phyloP scores from a whole-genome alignment of 139 green algal genomes.

The Chlamydomonas incerta region DNA sequence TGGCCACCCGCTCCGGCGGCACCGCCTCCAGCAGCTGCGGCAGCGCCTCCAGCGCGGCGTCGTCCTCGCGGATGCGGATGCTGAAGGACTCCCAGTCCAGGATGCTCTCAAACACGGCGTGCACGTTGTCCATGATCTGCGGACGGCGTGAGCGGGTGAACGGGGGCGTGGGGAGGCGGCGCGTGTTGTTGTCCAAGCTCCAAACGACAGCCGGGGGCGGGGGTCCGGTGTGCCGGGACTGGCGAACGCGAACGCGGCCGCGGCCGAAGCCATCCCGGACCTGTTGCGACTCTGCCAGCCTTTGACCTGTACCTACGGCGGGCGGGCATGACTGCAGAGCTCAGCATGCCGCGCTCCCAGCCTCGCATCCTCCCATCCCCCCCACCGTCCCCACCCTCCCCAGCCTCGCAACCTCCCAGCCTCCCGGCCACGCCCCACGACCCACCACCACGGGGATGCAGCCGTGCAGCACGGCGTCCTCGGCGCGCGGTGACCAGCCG shows the following conservation, averaged over 20 bases:
- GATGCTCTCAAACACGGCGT: conserved; percentile 42
- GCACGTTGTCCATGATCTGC: conserved; percentile 18
- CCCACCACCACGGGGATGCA: conserved; percentile 74
- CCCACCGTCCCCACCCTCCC: conserved; percentile 10
- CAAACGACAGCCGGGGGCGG: no score
- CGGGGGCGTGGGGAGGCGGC: no score
- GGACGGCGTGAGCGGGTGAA: no score
- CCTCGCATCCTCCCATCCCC: background rate
- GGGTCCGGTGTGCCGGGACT: no score
- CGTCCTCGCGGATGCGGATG: conserved; percentile 39
- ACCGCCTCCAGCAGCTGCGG: conserved; percentile 1
- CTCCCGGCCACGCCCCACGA: background rate
- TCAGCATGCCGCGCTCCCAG: no score
- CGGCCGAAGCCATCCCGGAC: no score
- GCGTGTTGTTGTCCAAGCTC: no score
- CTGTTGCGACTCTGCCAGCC: no score
- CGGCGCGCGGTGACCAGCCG: conserved; percentile 57
- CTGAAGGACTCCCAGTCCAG: conserved; percentile 48
- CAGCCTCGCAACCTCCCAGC: background rate
- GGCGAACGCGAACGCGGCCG: no score
- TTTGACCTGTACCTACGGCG: no score
- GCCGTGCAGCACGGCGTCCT: conserved; percentile 75
- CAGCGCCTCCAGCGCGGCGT: conserved; percentile 13
- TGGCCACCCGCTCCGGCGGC: background rate
- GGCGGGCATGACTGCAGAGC: no score